A percentile compares a stretch with the other conserved stretches of the same genome.
phyloP scores from a whole-genome alignment of 805 yeast species.

The Suhomyces sp. region DNA sequence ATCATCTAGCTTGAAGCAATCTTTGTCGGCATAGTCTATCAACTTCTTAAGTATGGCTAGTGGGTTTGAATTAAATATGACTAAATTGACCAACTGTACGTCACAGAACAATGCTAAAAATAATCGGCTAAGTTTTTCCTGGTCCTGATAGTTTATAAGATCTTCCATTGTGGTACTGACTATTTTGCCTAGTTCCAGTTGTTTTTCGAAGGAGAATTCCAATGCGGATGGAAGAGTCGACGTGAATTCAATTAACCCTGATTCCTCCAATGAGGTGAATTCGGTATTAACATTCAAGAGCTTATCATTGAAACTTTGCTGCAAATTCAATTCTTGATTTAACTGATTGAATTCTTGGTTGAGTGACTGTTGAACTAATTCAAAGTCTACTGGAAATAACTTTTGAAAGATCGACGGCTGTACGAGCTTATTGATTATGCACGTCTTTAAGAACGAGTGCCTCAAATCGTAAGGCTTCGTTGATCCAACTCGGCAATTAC shows the following conservation, averaged over 20 bases:
- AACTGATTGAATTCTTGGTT: constrained; percentile 27
- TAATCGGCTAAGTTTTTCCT: constrained; percentile 27
- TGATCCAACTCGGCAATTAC: constrained; percentile 9
- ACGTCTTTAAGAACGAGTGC: constrained; percentile 28
- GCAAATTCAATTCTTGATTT: constrained; percentile 17
- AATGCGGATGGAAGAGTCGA: constrained; percentile 18
- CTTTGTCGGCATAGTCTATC: constrained; percentile 16
- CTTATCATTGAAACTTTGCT: constrained; percentile 27
- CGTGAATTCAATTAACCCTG: constrained; percentile 31
- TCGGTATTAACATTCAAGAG: constrained; percentile 34
- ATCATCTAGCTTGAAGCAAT: constrained; percentile 33
- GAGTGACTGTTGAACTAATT: constrained; percentile 20
- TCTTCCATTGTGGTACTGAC: constrained; percentile 20
- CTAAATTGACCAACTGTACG: constrained; percentile 16
- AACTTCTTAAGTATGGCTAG: constrained; percentile 12
- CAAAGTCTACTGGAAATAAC: constrained; percentile 28
- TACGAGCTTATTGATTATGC: constrained; percentile 28
- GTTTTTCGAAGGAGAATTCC: constrained; percentile 21
- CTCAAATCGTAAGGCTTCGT: constrained; percentile 19
- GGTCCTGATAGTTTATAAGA: constrained; percentile 24
- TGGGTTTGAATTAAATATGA: constrained; percentile 9
- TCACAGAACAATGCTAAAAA: constrained; percentile 10
- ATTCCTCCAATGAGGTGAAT: constrained; percentile 40
- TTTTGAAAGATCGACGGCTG: constrained; percentile 23
- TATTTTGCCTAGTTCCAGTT: constrained; percentile 22